phyloP scores from a whole-genome alignment of 2,329 filamentous ascomycete genomes.

The Didymella keratinophila region DNA sequence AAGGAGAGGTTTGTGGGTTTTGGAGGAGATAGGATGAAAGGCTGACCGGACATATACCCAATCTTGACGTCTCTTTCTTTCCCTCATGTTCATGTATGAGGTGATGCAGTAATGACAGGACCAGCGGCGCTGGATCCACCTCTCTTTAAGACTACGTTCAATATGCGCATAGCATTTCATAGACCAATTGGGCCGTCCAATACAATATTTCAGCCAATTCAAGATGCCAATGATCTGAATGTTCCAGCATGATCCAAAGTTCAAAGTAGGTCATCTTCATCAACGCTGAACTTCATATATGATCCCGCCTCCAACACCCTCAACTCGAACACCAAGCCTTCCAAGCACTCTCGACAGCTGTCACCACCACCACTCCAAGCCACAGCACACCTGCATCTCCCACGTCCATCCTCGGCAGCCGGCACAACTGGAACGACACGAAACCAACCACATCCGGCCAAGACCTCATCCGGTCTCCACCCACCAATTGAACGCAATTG shows the following conservation, averaged over 20 bases:
- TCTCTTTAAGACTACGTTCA: slow-evolving; percentile 15
- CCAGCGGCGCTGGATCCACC: slow-evolving; percentile 30
- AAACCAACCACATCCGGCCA: slow-evolving; percentile 14
- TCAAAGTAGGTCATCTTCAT: not conserved
- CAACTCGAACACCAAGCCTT: slow-evolving; percentile 5
- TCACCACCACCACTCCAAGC: slow-evolving; percentile 2
- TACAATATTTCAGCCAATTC: not conserved
- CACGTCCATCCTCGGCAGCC: slow-evolving; percentile 15
- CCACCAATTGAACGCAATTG: not conserved
- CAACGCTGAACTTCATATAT: not conserved
- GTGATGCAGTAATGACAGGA: slow-evolving; percentile 31
- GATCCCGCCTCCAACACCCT: not conserved
- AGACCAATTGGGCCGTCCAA: not conserved
- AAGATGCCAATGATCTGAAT: not conserved
- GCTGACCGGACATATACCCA: slow-evolving; percentile 22
- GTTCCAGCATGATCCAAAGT: not conserved
- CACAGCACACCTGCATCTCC: slow-evolving; percentile 5
- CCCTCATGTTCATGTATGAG: slow-evolving; percentile 16
- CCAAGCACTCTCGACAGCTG: slow-evolving; percentile 16
- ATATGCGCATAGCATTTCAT: slow-evolving; percentile 31
- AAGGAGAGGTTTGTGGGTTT: slow-evolving; percentile 25
- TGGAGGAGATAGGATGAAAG: slow-evolving; percentile 27
- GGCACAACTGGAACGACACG: slow-evolving; percentile 10
- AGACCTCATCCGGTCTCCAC: slow-evolving; percentile 7
- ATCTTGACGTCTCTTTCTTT: slow-evolving; percentile 35